phyloP scores from a whole-genome alignment of 2,329 filamentous ascomycete genomes.

The Plenodomus lindquistii region DNA sequence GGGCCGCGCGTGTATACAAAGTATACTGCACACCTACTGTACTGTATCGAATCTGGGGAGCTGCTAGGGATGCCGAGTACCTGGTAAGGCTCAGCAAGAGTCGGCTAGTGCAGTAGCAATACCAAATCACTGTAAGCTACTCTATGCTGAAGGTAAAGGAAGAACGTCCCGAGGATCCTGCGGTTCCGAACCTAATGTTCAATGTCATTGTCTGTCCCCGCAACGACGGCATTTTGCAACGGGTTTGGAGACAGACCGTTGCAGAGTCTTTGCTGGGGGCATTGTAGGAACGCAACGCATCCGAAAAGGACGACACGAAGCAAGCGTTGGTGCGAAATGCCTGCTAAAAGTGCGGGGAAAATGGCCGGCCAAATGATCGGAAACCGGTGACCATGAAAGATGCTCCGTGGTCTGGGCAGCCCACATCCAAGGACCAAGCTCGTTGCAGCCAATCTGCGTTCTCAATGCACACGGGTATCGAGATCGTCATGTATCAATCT shows the following conservation, averaged over 20 bases:
- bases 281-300: not conserved
- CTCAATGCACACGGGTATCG: not conserved
- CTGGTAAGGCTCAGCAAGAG: too few relatives aligned
- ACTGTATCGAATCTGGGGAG: not conserved
- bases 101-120: too few relatives aligned
- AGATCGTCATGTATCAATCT: not conserved
- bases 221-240: not conserved
- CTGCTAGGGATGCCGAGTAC: not conserved
- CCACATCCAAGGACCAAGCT: not conserved
- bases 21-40: not conserved
- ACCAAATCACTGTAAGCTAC: not conserved
- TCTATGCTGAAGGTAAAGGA: not conserved
- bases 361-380: not conserved
- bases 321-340: not conserved
- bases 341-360: not conserved
- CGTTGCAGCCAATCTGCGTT: not conserved
- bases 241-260: not conserved
- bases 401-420: not conserved
- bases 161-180: not conserved
- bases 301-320: not conserved
- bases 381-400: not conserved
- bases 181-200: not conserved
- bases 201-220: not conserved
- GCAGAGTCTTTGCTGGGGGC: not conserved
- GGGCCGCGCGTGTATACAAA: not conserved